These are phyloP conservation scores for Raphanus raphanistrum DNA, from an alignment of 345 rosid species.

Conservation along the genomic window DNA sequence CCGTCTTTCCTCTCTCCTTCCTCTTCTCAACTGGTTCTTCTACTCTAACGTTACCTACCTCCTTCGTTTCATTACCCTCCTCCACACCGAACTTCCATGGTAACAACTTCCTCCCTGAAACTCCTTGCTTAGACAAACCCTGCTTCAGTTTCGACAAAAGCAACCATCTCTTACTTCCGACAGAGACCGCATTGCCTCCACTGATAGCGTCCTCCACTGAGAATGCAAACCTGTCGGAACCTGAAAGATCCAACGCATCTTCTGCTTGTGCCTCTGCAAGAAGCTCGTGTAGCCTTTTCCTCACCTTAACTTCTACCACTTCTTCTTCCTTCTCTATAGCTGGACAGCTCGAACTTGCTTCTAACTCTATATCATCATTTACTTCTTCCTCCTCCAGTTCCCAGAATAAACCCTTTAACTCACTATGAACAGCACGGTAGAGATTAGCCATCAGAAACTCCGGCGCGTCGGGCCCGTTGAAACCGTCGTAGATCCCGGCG, in stretches of 20 bases:
- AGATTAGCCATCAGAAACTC: slow-evolving; percentile 98
- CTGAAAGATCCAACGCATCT: slow-evolving; percentile 93
- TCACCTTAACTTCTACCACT: slow-evolving; percentile 53
- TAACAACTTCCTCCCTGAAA: slow-evolving; percentile 57
- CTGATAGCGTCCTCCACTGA: slow-evolving; percentile 82
- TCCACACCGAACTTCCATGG: slow-evolving; percentile 82
- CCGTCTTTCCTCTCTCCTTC: slow-evolving; percentile 70
- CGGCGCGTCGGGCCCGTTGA: slow-evolving; percentile 97
- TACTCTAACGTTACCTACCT: slow-evolving; percentile 46
- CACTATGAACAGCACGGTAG: slow-evolving; percentile 82
- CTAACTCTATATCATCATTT: slow-evolving; percentile 22
- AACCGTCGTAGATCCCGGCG: slow-evolving; percentile 95
- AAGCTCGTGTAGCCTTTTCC: slow-evolving; percentile 71
- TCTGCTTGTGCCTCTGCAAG: slow-evolving; percentile 80
- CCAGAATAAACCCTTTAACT: slow-evolving; percentile 92
- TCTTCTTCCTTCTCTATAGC: slow-evolving; percentile 38
- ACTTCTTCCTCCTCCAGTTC: slow-evolving; percentile 57
- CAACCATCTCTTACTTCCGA: slow-evolving; percentile 78
- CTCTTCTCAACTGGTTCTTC: slow-evolving; percentile 60
- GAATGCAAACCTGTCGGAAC: slow-evolving; percentile 89
- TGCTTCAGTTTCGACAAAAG: slow-evolving; percentile 80
- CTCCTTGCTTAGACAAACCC: slow-evolving; percentile 63
- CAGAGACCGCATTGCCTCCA: slow-evolving; percentile 62
- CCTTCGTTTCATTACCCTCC: slow-evolving; percentile 60
- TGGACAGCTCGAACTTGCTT: slow-evolving; percentile 34